A percentile compares a stretch with the other conserved stretches of the same genome.
Conservation (phyloP, 768 basidiomycete genomes). For the Boletus subcaerulescens region DNA sequence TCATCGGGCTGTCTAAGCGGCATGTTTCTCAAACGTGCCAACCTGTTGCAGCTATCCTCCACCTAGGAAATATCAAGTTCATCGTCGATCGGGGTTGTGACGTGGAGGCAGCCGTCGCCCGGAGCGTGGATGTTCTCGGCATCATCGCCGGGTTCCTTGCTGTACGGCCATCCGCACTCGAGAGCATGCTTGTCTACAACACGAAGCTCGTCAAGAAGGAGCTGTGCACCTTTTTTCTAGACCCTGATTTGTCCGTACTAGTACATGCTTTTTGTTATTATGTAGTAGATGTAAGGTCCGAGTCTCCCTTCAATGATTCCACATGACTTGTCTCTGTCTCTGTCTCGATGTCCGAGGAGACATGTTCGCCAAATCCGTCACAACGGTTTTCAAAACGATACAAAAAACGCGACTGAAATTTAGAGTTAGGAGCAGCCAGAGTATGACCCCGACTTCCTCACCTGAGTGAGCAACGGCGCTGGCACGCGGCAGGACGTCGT, state of each 20-base stretch:
- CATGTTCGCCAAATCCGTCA: too few relatives aligned
- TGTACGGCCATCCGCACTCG: slow-evolving; percentile 67
- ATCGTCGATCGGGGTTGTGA: slow-evolving; percentile 77
- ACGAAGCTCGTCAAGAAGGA: slow-evolving; percentile 93
- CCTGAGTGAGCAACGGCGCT: too few relatives aligned
- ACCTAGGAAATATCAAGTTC: slow-evolving; percentile 97
- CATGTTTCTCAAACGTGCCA: slow-evolving; percentile 96
- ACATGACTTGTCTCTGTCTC: too few relatives aligned
- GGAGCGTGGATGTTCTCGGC: slow-evolving; percentile 77
- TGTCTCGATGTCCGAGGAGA: too few relatives aligned
- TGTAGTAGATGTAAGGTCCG: too few relatives aligned
- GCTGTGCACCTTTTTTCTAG: slow-evolving; percentile 92
- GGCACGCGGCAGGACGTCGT: too few relatives aligned
- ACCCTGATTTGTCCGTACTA: slow-evolving; percentile 53
- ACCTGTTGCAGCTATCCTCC: slow-evolving; percentile 91
- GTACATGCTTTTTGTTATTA: too few relatives aligned
- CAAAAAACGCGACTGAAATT: too few relatives aligned
- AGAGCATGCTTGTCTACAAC: slow-evolving; percentile 83
- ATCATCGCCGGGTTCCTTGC: slow-evolving; percentile 94
- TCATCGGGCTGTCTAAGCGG: slow-evolving; percentile 89
- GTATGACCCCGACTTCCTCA: too few relatives aligned
- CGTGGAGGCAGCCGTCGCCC: slow-evolving; percentile 90
- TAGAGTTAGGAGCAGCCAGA: too few relatives aligned
- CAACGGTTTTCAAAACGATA: too few relatives aligned
- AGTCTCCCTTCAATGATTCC: too few relatives aligned